A percentile compares a stretch with the other conserved stretches of the same genome.
These are phyloP conservation scores for Pichia sp. DNA, from an alignment of 1,139 yeast species.

Conservation along the genomic window DNA sequence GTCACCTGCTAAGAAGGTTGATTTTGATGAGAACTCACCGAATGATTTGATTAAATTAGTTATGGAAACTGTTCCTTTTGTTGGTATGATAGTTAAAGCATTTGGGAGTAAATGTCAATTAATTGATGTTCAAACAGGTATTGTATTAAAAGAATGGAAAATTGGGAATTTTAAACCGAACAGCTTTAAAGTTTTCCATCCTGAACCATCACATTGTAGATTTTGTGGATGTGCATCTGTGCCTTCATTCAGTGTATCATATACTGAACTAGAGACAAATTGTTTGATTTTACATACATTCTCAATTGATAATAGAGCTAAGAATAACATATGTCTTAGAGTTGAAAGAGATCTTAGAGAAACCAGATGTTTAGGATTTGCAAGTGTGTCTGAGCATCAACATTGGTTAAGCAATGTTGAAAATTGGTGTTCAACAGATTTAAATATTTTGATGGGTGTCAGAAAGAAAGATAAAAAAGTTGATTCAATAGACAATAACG, in stretches of 20 bases:
- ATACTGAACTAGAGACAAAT: conserved; percentile 53
- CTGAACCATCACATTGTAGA: conserved; percentile 80
- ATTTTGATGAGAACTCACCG: conserved; percentile 2
- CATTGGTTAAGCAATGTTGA: conserved; percentile 61
- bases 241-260: conserved; percentile 62
- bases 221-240: conserved; percentile 89
- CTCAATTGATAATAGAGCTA: conserved; percentile 66
- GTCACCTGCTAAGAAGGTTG: conserved; percentile 4
- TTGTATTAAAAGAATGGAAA: conserved; percentile 45
- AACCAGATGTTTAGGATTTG: conserved; percentile 81
- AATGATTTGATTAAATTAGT: conserved; percentile 21
- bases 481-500: not conserved
- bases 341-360: conserved; percentile 91
- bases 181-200: conserved; percentile 64
- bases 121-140: conserved; percentile 75
- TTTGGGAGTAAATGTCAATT: conserved; percentile 51
- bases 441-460: conserved; percentile 73
- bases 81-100: conserved; percentile 64
- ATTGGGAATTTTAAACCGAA: conserved; percentile 60
- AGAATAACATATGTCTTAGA: conserved; percentile 73
- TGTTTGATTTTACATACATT: conserved; percentile 68
- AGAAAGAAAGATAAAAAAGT: conserved; percentile 35
- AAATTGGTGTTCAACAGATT: conserved; percentile 73
- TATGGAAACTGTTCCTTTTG: conserved; percentile 52
- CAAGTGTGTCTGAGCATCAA: conserved; percentile 63